These are phyloP conservation scores for Pelargonium hybrid DNA, from an alignment of 441 rosid genomes.

Conservation along the genomic window DNA sequence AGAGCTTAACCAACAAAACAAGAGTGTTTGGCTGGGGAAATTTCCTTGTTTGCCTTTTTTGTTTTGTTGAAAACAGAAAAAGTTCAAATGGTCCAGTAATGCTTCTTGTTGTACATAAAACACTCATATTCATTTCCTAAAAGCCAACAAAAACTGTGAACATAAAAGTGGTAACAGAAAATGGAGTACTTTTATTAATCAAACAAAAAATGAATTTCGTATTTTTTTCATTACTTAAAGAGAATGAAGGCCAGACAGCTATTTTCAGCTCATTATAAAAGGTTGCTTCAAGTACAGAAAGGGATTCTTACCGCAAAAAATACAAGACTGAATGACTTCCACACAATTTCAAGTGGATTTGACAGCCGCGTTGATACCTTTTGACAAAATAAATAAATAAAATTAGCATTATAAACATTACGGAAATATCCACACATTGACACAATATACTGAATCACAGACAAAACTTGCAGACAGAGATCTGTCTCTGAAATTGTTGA, in stretches of 20 bases:
- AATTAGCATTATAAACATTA: neutral
- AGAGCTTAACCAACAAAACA: too few species aligned
- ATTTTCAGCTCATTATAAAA: neutral
- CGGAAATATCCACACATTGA: neutral
- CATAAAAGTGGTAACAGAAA: neutral
- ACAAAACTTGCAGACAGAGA: neutral
- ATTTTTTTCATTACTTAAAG: neutral
- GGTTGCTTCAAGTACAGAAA: constrained; percentile 3
- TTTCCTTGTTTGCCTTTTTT: neutral
- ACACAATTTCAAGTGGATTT: constrained; percentile 74
- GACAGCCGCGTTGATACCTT: constrained; percentile 66
- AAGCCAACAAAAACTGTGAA: neutral
- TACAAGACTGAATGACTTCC: constrained; percentile 91
- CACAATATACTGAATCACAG: neutral
- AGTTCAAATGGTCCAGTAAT: neutral
- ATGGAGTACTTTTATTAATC: neutral
- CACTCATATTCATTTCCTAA: neutral
- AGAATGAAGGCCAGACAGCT: neutral
- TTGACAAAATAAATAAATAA: constrained; percentile 14
- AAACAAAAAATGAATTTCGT: neutral
- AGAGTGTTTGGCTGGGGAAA: neutral
- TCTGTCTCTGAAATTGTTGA: neutral
- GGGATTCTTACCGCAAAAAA: constrained; percentile 79
- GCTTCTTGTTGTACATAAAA: neutral
- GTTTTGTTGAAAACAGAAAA: neutral